These are phyloP conservation scores for Exobasidium cylindrosporum DNA, from an alignment of 1,284 basidiomycete species.

Conservation along the genomic window DNA sequence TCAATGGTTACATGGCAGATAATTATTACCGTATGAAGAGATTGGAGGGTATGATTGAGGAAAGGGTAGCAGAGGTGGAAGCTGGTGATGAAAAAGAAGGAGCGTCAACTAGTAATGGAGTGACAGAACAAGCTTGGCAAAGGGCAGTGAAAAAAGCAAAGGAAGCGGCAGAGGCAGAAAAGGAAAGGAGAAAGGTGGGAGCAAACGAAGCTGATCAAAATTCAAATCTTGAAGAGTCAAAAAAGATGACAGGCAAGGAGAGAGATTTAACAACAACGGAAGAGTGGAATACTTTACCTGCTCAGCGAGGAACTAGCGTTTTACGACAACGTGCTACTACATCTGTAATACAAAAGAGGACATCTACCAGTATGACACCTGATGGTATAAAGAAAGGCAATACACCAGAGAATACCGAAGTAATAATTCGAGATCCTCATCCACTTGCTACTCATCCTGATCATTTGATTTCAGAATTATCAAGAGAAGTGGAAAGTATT, in stretches of 20 bases:
- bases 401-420: conserved; percentile 12
- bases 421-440: conserved; percentile 57
- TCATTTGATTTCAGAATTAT: conserved; percentile 67
- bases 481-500: conserved; percentile 73
- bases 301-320: conserved; percentile 28
- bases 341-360: not conserved
- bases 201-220: conserved; percentile 10
- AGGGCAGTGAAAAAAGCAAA: conserved; percentile 12
- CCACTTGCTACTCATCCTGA: conserved; percentile 73
- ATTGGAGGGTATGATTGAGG: conserved; percentile 39
- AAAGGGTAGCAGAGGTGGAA: conserved; percentile 38
- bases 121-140: conserved; percentile 29
- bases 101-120: not conserved
- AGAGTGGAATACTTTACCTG: conserved; percentile 23
- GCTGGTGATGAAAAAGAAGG: conserved; percentile 4
- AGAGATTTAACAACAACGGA: conserved; percentile 1
- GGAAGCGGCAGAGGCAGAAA: conserved; percentile 7
- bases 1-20: conserved; percentile 77
- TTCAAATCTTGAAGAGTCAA: too few relatives aligned
- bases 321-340: conserved; percentile 14
- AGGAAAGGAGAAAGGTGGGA: not conserved
- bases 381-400: conserved; percentile 9
- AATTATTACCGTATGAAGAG: conserved; percentile 28
- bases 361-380: not conserved
- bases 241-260: not conserved